phyloP scores from a whole-genome alignment of 2,329 filamentous ascomycete genomes.

The Fusarium goolgardi region DNA sequence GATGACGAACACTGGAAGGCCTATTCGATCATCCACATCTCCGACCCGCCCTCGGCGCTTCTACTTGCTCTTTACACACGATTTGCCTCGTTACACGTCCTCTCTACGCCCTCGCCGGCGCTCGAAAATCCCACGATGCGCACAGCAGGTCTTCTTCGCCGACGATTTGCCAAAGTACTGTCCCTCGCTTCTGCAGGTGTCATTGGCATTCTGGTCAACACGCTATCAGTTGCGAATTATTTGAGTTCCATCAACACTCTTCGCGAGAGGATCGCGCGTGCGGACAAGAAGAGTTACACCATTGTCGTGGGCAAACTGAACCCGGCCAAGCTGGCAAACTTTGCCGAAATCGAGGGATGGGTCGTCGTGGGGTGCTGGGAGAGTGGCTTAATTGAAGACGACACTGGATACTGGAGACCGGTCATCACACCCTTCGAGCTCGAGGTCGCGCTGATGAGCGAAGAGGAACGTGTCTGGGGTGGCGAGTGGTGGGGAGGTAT shows the following conservation, averaged over 20 bases:
- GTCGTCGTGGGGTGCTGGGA: constrained; percentile 99
- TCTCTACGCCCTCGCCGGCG: constrained; percentile 71
- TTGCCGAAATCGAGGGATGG: constrained; percentile 95
- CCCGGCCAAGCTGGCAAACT: constrained; percentile 95
- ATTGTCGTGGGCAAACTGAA: constrained; percentile 98
- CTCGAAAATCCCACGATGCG: constrained; percentile 59
- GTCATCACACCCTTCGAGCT: constrained; percentile 97
- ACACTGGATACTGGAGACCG: constrained; percentile 82
- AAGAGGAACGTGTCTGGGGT: constrained; percentile 84
- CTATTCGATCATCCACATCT: constrained; percentile 86
- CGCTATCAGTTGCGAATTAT: constrained; percentile 91
- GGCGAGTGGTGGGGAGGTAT: constrained; percentile 92
- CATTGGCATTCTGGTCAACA: constrained; percentile 96
- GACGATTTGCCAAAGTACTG: constrained; percentile 89
- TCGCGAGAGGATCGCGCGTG: constrained; percentile 75
- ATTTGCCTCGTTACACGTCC: constrained; percentile 81
- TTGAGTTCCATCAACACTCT: constrained; percentile 81
- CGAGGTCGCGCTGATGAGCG: constrained; percentile 78
- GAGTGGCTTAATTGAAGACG: constrained; percentile 89
- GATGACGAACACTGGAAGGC: constrained; percentile 64
- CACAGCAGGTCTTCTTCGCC: constrained; percentile 72
- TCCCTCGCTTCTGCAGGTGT: constrained; percentile 83
- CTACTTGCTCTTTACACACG: constrained; percentile 89
- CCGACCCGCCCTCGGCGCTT: constrained; percentile 81
- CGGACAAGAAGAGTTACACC: constrained; percentile 94